Conservation (phyloP, 1,284 basidiomycete genomes). For the Crucibulum parvulum region DNA sequence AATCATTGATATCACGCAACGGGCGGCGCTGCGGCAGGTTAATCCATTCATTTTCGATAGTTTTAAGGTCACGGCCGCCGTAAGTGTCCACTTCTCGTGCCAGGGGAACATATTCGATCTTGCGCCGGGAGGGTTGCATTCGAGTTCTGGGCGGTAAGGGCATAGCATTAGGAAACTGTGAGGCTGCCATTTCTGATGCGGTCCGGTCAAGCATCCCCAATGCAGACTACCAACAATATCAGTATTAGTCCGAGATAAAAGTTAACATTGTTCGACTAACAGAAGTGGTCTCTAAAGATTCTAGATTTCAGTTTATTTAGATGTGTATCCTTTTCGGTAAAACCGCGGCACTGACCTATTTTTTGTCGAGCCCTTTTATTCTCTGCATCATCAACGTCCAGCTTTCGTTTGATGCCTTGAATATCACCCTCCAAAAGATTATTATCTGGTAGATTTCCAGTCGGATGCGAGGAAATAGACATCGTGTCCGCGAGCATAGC, state of each 20-base stretch:
- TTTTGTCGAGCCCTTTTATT: slow-evolving; percentile 73
- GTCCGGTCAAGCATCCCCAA: too few relatives aligned
- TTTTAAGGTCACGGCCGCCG: slow-evolving; percentile 85
- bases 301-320: slow-evolving; percentile 28
- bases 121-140: slow-evolving; percentile 68
- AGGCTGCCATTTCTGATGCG: neutral
- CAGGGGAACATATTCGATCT: slow-evolving; percentile 91
- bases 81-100: slow-evolving; percentile 79
- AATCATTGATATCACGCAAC: slow-evolving; percentile 78
- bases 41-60: slow-evolving; percentile 71
- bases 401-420: slow-evolving; percentile 72
- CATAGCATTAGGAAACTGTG: neutral
- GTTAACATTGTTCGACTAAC: slow-evolving; percentile 25
- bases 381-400: slow-evolving; percentile 69
- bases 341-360: slow-evolving; percentile 56
- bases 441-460: slow-evolving; percentile 30
- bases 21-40: slow-evolving; percentile 57
- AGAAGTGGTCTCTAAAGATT: slow-evolving; percentile 45
- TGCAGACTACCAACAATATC: too few relatives aligned
- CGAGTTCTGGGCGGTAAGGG: slow-evolving; percentile 37
- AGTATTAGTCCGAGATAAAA: too few relatives aligned
- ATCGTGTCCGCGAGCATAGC: slow-evolving; percentile 1
- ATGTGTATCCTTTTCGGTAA: slow-evolving; percentile 6
- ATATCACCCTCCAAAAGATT: slow-evolving; percentile 54
- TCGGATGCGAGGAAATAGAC: slow-evolving; percentile 10